These are phyloP conservation scores for Arabis alpina DNA, from an alignment of 345 rosid genomes.

Conservation along the genomic window DNA sequence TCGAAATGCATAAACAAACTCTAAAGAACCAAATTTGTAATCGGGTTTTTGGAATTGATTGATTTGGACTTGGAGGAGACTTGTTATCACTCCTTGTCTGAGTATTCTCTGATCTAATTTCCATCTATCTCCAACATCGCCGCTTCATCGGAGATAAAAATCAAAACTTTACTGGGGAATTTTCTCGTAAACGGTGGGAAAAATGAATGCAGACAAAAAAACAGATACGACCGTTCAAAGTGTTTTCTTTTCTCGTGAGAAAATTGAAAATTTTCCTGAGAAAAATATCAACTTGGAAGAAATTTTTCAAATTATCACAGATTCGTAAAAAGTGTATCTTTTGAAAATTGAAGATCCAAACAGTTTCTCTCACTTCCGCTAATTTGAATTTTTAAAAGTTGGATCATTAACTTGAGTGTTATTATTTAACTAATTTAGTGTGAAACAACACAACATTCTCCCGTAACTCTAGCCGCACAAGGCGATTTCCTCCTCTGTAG, in stretches of 20 bases:
- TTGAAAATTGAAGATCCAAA: slow-evolving; percentile 8
- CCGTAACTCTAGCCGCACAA: too few species aligned
- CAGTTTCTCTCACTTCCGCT: background rate
- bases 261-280: slow-evolving; percentile 22
- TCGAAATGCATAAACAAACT: slow-evolving; percentile 72
- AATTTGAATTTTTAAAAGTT: background rate
- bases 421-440: background rate
- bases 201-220: background rate
- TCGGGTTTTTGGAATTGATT: slow-evolving; percentile 57
- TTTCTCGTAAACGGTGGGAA: slow-evolving; percentile 11
- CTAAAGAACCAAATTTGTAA: slow-evolving; percentile 77
- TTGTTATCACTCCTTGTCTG: slow-evolving; percentile 56
- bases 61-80: slow-evolving; percentile 44
- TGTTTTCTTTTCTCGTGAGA: slow-evolving; percentile 12
- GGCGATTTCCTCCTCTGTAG: too few species aligned
- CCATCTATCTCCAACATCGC: slow-evolving; percentile 69
- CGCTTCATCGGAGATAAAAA: slow-evolving; percentile 52
- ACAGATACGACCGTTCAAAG: slow-evolving; percentile 15
- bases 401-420: background rate
- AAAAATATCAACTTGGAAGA: slow-evolving; percentile 12
- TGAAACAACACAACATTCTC: background rate
- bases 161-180: background rate
- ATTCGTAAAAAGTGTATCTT: background rate
- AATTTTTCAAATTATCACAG: background rate
- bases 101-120: slow-evolving; percentile 69